A percentile compares a stretch with the other conserved stretches of the same genome.
These are phyloP conservation scores for Dysphania ambrosioides DNA, from an alignment of 148 eudicot species.

Conservation along the genomic window DNA sequence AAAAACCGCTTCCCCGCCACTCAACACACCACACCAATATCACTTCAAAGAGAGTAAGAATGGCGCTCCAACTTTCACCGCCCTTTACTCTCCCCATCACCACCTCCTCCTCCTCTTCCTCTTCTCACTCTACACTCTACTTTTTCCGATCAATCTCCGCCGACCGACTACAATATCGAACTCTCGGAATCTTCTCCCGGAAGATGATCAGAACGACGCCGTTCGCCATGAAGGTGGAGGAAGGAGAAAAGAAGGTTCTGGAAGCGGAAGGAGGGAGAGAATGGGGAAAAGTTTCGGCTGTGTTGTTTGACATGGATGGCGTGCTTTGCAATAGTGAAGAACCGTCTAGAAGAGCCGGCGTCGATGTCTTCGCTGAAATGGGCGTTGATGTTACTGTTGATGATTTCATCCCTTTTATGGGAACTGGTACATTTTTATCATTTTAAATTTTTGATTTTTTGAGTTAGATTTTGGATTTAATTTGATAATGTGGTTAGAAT, in stretches of 20 bases:
- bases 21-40: background rate
- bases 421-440: conserved; percentile 55
- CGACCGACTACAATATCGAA: background rate
- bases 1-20: too few relatives aligned
- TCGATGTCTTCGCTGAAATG: conserved; percentile 81
- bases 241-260: conserved; percentile 30
- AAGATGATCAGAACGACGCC: conserved; percentile 18
- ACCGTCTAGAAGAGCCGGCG: conserved; percentile 73
- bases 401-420: conserved; percentile 95
- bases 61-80: conserved; percentile 27
- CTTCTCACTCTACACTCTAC: conserved; percentile 11
- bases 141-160: conserved; percentile 19
- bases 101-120: too few relatives aligned
- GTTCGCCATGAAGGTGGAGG: conserved; percentile 49
- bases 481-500: background rate
- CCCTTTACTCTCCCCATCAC: conserved; percentile 11
- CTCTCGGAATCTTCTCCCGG: background rate
- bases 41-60: conserved; percentile 2
- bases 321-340: conserved; percentile 94
- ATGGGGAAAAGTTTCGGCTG: conserved; percentile 95
- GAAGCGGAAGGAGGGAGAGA: conserved; percentile 25
- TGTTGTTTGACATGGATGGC: conserved; percentile 96
- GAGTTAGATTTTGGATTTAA: background rate
- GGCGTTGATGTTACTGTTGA: conserved; percentile 75
- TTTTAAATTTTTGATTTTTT: too few relatives aligned